Conservation (phyloP, 1,139 yeast genomes). For the Lodderomyces beijingensis region DNA sequence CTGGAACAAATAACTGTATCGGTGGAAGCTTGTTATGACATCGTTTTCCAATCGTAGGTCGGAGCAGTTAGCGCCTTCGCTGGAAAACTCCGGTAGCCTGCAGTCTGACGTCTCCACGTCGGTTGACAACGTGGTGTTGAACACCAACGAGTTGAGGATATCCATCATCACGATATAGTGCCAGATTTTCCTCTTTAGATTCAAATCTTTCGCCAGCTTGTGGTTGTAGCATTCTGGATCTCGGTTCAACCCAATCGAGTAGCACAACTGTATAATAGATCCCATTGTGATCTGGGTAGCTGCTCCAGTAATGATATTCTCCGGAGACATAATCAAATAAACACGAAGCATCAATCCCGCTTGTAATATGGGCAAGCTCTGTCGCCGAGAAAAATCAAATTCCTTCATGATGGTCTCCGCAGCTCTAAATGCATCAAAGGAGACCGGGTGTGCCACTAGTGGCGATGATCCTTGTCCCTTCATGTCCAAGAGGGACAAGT, state of each 20-base stretch:
- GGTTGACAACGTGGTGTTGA: conserved; percentile 11
- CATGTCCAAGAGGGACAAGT: conserved; percentile 19
- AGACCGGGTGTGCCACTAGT: conserved; percentile 20
- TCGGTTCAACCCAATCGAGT: conserved; percentile 48
- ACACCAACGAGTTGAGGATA: conserved; percentile 13
- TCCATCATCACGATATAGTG: conserved; percentile 20
- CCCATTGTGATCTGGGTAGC: conserved; percentile 22
- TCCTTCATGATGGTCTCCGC: conserved; percentile 34
- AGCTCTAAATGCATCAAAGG: conserved; percentile 24
- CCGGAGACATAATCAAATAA: conserved; percentile 27
- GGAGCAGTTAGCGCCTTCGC: conserved; percentile 14
- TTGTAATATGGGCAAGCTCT: conserved; percentile 46
- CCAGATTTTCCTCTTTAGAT: conserved; percentile 48
- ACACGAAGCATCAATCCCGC: conserved; percentile 31
- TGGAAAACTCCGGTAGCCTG: conserved; percentile 16
- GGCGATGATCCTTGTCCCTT: conserved; percentile 7
- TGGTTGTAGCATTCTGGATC: conserved; percentile 39
- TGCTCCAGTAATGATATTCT: conserved; percentile 18
- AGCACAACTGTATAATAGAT: conserved; percentile 44
- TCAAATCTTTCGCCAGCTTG: conserved; percentile 9
- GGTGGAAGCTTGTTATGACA: conserved; percentile 14
- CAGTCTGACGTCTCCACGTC: conserved; percentile 19
- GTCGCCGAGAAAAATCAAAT: conserved; percentile 33
- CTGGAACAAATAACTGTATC: conserved; percentile 9
- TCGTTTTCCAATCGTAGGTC: conserved; percentile 19